Evolutionary conservation across 2,329 filamentous ascomycete genomes (phyloP).

Genomic region (Colletotrichum eremochloae): DNA sequence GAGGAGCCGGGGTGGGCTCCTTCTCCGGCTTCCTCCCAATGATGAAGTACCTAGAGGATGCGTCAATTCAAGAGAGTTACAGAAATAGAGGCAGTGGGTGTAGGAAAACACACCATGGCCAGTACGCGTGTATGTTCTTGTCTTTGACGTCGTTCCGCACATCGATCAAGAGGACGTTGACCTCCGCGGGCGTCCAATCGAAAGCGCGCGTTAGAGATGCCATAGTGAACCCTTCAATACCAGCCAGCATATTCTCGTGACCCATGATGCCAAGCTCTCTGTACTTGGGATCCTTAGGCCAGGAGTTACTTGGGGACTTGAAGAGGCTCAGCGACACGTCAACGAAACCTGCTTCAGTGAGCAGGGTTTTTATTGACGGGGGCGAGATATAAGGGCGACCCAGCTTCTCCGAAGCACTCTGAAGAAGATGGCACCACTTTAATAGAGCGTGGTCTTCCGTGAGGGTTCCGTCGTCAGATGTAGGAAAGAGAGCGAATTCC

Average conservation of each 20-base stretch:
- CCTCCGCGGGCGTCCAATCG: constrained; percentile 48
- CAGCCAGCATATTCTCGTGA: constrained; percentile 48
- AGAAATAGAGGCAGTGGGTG: no score
- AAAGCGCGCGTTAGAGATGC: constrained; percentile 49
- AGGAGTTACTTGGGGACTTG: constrained; percentile 64
- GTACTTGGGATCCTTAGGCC: constrained; percentile 63
- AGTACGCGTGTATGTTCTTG: constrained; percentile 49
- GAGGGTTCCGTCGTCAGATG: constrained; percentile 59
- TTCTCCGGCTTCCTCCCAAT: neutral
- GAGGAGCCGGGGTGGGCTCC: neutral
- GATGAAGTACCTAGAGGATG: neutral
- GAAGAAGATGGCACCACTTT: constrained; percentile 49
- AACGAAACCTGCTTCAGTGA: constrained; percentile 66
- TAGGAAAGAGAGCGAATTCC: constrained; percentile 55
- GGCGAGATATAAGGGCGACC: constrained; percentile 47
- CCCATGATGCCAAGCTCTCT: constrained; percentile 62
- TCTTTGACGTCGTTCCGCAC: constrained; percentile 49
- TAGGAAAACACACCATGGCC: constrained; percentile 46
- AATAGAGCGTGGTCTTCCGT: constrained; percentile 43
- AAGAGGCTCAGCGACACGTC: constrained; percentile 62
- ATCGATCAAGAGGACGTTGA: constrained; percentile 49
- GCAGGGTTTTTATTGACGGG: constrained; percentile 48
- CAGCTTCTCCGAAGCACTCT: constrained; percentile 48
- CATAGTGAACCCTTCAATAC: constrained; percentile 49
- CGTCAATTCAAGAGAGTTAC: neutral